phyloP scores from a whole-genome alignment of 352 stramenopile genomes.

The Phytophthora tubulina region DNA sequence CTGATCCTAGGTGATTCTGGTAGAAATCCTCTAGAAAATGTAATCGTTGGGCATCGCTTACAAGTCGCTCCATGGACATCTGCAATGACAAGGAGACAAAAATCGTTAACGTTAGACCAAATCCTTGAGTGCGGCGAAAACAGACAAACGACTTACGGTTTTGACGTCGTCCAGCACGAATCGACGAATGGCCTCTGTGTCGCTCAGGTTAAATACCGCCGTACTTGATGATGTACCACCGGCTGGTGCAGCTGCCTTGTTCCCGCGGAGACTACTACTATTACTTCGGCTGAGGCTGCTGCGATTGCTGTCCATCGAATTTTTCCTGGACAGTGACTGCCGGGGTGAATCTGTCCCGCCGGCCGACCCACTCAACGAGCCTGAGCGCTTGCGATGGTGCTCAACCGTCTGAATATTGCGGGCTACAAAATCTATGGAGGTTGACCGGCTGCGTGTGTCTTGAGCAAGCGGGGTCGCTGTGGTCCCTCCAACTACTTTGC shows the following conservation, averaged over 20 bases:
- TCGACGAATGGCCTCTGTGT: conserved; percentile 72
- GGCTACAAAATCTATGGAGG: conserved; percentile 51
- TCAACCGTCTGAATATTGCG: conserved; percentile 53
- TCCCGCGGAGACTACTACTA: conserved; percentile 38
- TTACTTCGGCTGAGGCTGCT: conserved; percentile 32
- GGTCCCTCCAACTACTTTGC: conserved; percentile 23
- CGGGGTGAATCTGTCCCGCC: conserved; percentile 40
- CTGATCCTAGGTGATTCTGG: conserved; percentile 37
- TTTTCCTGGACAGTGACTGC: conserved; percentile 42
- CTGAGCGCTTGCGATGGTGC: conserved; percentile 46
- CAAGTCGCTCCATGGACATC: conserved; percentile 85
- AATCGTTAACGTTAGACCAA: conserved; percentile 16
- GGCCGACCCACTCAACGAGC: conserved; percentile 34
- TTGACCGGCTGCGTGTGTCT: conserved; percentile 40
- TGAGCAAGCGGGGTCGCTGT: conserved; percentile 13
- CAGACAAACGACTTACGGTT: conserved; percentile 43
- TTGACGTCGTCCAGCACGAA: conserved; percentile 78
- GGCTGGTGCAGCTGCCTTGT: conserved; percentile 26
- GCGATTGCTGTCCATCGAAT: conserved; percentile 39
- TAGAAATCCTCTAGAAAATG: conserved; percentile 78
- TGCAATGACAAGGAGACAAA: conserved; percentile 27
- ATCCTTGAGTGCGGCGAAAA: background rate
- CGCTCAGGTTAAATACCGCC: conserved; percentile 57
- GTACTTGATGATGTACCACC: conserved; percentile 16
- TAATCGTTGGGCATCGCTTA: conserved; percentile 79